Evolutionary conservation across 352 stramenopile genomes (phyloP).

Genomic region (Phytophthora idaei): DNA sequence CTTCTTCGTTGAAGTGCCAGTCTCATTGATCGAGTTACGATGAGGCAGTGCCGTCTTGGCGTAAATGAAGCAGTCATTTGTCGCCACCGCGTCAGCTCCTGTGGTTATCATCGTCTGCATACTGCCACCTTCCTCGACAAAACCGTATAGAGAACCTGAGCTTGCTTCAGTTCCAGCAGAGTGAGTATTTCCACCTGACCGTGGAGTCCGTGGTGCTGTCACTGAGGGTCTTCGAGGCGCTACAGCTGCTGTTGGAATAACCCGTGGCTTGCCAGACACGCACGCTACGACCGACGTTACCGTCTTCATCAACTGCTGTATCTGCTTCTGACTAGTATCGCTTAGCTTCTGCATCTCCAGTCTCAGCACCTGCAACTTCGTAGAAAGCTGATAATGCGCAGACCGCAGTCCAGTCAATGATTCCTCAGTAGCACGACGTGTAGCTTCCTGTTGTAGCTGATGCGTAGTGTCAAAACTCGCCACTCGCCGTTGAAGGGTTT

Average conservation of each 20-base stretch:
- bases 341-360: slow-evolving; percentile 46
- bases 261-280: slow-evolving; percentile 7
- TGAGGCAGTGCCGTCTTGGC: slow-evolving; percentile 47
- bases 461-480: slow-evolving; percentile 36
- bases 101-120: no score
- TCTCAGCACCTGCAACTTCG: neutral
- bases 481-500: slow-evolving; percentile 26
- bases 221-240: slow-evolving; percentile 14
- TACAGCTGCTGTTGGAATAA: slow-evolving; percentile 1
- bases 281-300: slow-evolving; percentile 7
- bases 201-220: slow-evolving; percentile 7
- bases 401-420: no score
- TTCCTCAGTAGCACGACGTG: no score
- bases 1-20: slow-evolving; percentile 16
- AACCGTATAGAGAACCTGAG: no score
- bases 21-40: neutral
- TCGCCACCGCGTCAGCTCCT: no score
- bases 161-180: no score
- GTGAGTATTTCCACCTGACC: slow-evolving; percentile 4
- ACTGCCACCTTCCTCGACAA: no score
- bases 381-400: no score
- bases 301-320: slow-evolving; percentile 41
- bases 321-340: slow-evolving; percentile 32
- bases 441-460: slow-evolving; percentile 25
- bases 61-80: slow-evolving; percentile 52